Evolutionary conservation across 306 rosid species (phyloP).

Genomic region (Datisca glomerata): DNA sequence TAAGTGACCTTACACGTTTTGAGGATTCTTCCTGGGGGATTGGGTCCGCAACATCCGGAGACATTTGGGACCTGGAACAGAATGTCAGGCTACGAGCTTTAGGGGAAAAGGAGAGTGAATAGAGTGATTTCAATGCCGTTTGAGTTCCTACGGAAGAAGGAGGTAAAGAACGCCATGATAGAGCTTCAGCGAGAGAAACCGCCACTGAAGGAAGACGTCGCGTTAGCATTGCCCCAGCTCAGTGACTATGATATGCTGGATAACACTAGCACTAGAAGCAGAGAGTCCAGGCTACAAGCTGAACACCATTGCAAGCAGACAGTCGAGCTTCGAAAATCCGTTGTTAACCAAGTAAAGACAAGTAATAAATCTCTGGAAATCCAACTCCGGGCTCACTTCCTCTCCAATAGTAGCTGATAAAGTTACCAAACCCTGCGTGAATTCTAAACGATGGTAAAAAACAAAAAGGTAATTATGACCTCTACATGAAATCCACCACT

Average conservation of each 20-base stretch:
- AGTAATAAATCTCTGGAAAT: too few species aligned
- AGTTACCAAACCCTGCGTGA: too few species aligned
- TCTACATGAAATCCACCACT: too few species aligned
- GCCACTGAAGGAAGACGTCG: conserved; percentile 48
- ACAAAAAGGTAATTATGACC: too few species aligned
- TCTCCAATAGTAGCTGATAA: too few species aligned
- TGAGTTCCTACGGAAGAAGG: conserved; percentile 4
- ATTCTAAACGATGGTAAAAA: too few species aligned
- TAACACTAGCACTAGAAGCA: not conserved
- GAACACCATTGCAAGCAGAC: too few species aligned
- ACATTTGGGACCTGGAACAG: conserved; percentile 22
- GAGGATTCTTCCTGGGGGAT: conserved; percentile 29
- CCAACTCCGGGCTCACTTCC: too few species aligned
- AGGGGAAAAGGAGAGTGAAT: conserved; percentile 12
- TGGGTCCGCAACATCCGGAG: conserved; percentile 12
- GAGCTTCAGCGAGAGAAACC: conserved; percentile 20
- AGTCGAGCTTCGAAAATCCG: not conserved
- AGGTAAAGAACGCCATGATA: conserved; percentile 17
- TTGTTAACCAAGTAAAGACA: not conserved
- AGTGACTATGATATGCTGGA: not conserved
- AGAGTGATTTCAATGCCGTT: conserved; percentile 12
- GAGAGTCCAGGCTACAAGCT: too few species aligned
- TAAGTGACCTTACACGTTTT: conserved; percentile 28
- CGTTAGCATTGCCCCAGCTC: conserved; percentile 26
- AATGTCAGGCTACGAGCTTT: conserved; percentile 12